phyloP scores from a whole-genome alignment of 768 basidiomycete genomes.

The Naematelia aurantialba region DNA sequence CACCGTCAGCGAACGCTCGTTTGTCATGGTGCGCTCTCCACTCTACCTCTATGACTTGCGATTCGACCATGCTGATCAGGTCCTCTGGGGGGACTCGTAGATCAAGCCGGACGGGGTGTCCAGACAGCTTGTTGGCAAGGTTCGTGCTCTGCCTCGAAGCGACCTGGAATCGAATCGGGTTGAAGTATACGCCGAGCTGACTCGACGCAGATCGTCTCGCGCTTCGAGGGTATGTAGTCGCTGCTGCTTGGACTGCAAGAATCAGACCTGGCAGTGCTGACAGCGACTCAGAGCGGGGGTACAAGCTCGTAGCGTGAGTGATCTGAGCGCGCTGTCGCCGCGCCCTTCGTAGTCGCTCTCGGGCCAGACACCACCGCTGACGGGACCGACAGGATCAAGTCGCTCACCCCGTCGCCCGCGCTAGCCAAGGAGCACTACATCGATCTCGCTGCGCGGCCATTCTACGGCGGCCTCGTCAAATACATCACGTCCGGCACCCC shows the following conservation, averaged over 20 bases:
- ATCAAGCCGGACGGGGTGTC: slow-evolving; percentile 48
- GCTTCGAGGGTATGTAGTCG: slow-evolving; percentile 35
- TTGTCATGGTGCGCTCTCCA: slow-evolving; percentile 38
- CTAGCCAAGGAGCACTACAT: slow-evolving; percentile 28
- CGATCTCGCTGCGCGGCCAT: slow-evolving; percentile 24
- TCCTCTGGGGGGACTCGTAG: slow-evolving; percentile 8
- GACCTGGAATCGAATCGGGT: too few relatives aligned
- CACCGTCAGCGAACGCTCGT: slow-evolving; percentile 38
- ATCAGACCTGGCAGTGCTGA: neutral
- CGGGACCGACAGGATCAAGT: slow-evolving; percentile 32
- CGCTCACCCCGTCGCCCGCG: slow-evolving; percentile 28
- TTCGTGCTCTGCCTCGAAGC: slow-evolving; percentile 1
- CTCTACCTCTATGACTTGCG: neutral
- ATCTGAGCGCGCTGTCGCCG: too few relatives aligned
- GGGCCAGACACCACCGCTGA: slow-evolving; percentile 1
- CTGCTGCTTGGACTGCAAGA: neutral
- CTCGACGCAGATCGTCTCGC: slow-evolving; percentile 33
- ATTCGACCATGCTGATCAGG: neutral
- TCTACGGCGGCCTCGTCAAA: slow-evolving; percentile 43
- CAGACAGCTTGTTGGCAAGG: slow-evolving; percentile 45
- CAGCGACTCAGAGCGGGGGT: slow-evolving; percentile 34
- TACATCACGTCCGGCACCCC: slow-evolving; percentile 48
- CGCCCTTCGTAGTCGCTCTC: neutral
- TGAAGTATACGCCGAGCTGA: too few relatives aligned
- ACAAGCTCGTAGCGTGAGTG: slow-evolving; percentile 44